These are phyloP conservation scores for Rhizopus stolonifer DNA, from an alignment of 371 early-diverging fungal species.

Conservation along the genomic window DNA sequence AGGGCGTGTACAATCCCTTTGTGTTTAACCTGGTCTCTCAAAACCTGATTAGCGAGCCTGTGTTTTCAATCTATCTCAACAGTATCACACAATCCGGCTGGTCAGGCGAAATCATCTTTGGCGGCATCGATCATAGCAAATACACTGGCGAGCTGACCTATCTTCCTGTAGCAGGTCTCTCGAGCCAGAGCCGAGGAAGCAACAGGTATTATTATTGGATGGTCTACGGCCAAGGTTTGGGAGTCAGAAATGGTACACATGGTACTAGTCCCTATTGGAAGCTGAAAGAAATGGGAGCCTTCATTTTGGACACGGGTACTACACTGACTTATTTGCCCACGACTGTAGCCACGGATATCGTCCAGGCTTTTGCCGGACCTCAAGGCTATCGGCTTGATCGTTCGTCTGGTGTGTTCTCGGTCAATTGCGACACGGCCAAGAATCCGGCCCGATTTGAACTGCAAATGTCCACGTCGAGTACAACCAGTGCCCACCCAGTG, in stretches of 20 bases:
- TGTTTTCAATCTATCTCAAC: constrained; percentile 30
- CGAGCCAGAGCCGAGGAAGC: background rate
- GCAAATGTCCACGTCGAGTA: constrained; percentile 13
- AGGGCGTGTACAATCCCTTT: constrained; percentile 26
- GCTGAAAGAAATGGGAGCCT: constrained; percentile 20
- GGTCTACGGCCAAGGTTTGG: constrained; percentile 33
- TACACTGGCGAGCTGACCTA: constrained; percentile 52
- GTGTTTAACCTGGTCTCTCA: constrained; percentile 32
- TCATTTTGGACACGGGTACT: constrained; percentile 47
- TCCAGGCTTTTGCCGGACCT: constrained; percentile 28
- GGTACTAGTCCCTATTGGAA: constrained; percentile 3
- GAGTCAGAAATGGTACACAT: constrained; percentile 18
- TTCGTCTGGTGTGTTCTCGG: constrained; percentile 30
- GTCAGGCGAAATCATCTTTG: constrained; percentile 57
- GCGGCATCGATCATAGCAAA: constrained; percentile 51
- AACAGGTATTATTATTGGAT: constrained; percentile 29
- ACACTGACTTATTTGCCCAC: constrained; percentile 42
- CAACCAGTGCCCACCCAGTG: constrained; percentile 14
- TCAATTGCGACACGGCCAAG: constrained; percentile 30
- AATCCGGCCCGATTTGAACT: constrained; percentile 6
- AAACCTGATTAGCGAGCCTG: constrained; percentile 26
- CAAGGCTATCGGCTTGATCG: constrained; percentile 23
- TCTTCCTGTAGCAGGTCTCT: constrained; percentile 25
- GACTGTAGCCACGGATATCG: constrained; percentile 25
- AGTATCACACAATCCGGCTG: constrained; percentile 5